These are phyloP conservation scores for Nitzschia putrida DNA, from an alignment of 108 stramenopile genomes.

Conservation along the genomic window DNA sequence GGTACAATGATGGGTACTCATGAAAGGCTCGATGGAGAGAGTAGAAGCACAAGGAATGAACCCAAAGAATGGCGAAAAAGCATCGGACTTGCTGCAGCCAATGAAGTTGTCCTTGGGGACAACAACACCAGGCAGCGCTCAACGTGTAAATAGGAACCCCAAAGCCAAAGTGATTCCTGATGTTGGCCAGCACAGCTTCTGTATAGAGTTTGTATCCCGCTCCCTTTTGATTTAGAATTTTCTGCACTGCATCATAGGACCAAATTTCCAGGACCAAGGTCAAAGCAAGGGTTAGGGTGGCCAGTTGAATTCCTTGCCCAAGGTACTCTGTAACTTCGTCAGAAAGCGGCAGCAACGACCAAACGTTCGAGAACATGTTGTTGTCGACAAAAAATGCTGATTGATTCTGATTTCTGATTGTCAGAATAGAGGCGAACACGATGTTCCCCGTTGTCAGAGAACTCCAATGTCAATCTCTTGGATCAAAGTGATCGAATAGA, in stretches of 20 bases:
- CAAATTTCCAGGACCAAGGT: conserved; percentile 27
- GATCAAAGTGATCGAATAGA: too few species aligned
- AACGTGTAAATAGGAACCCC: conserved; percentile 22
- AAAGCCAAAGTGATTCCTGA: conserved; percentile 31
- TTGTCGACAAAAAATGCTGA: too few species aligned
- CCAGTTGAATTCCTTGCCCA: conserved; percentile 12
- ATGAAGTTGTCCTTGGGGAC: not conserved
- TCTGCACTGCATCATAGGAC: conserved; percentile 17
- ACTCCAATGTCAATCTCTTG: too few species aligned
- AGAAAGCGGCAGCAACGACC: too few species aligned
- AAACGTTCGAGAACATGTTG: too few species aligned
- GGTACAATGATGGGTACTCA: conserved; percentile 22
- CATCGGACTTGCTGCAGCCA: not conserved
- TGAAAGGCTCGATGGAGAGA: conserved; percentile 17
- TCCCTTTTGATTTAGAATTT: conserved; percentile 22
- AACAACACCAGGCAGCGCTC: conserved; percentile 7
- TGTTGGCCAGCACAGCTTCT: conserved; percentile 18
- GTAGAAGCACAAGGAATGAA: conserved; percentile 26
- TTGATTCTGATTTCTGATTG: too few species aligned
- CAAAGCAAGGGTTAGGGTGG: conserved; percentile 14
- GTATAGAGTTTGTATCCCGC: conserved; percentile 22
- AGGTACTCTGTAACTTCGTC: conserved; percentile 5
- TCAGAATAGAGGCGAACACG: too few species aligned
- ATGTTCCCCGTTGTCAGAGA: too few species aligned
- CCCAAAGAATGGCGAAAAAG: conserved; percentile 21